These are phyloP conservation scores for Cryptosporidium xiaoi DNA, from an alignment of 169 alveolate species.

Conservation along the genomic window DNA sequence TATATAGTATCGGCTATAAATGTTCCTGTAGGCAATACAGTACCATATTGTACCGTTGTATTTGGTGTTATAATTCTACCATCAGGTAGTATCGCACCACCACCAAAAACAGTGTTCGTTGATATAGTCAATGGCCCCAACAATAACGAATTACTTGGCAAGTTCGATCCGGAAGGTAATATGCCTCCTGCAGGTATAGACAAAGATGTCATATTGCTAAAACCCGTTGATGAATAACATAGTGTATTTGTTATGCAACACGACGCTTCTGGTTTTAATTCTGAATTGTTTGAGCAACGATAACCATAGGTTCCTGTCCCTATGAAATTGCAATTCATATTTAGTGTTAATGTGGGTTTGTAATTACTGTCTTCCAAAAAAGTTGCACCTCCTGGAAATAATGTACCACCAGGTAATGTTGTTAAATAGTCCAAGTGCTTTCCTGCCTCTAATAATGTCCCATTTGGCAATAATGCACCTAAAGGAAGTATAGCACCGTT, in stretches of 20 bases:
- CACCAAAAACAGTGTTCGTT: constrained; percentile 62
- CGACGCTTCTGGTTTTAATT: constrained; percentile 29
- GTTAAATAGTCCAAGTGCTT: constrained; percentile 22
- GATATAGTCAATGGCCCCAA: constrained; percentile 61
- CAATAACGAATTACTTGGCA: constrained; percentile 50
- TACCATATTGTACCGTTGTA: constrained; percentile 66
- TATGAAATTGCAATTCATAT: constrained; percentile 59
- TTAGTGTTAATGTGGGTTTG: constrained; percentile 39
- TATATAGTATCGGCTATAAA: constrained; percentile 62
- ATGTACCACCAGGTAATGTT: constrained; percentile 69
- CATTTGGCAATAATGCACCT: constrained; percentile 68
- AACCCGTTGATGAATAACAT: constrained; percentile 57
- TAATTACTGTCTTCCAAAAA: constrained; percentile 40
- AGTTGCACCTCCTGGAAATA: constrained; percentile 74
- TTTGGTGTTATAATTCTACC: constrained; percentile 56
- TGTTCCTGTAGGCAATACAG: constrained; percentile 59
- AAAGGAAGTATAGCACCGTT: constrained; percentile 73
- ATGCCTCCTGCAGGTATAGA: constrained; percentile 73
- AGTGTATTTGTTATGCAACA: constrained; percentile 60
- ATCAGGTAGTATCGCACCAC: constrained; percentile 66
- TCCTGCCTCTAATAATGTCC: constrained; percentile 58
- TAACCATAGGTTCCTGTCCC: constrained; percentile 63
- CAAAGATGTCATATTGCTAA: constrained; percentile 67
- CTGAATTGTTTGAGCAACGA: constrained; percentile 43
- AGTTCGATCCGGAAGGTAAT: constrained; percentile 60